Base-by-base conservation (phyloP, 2,329 filamentous ascomycete species). In the Fonsecaea pedrosoi region DNA sequence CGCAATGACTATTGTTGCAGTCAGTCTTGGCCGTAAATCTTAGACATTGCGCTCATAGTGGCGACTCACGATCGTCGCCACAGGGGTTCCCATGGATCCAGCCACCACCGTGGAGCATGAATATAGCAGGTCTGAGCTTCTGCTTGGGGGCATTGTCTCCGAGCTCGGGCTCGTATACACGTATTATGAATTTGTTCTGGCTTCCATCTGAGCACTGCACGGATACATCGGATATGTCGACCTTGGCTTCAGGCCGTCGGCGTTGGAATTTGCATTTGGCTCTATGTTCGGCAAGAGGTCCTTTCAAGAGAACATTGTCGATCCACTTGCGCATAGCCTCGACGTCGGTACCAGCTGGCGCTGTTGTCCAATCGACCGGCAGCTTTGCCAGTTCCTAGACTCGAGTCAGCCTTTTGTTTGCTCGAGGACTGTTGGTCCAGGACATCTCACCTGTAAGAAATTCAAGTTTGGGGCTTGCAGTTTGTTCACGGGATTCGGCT, bases 11-110 rank as follows among this genome's bases (percentile, higher is more conserved):
- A 34, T 18, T 34, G 10, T 30, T 56, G 13, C 35, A 4, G 54
- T 55, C 30, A 55, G 21, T 12, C 12, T 50, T 21, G 9, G 45
- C 8, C 8, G 25, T 30, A 6, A 13, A 13, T 55, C 10, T 12
- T 5, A 18, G 7, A 18, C 1, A 4, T 34, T 32, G 25, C 21
- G 34, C 1, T 32, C 6, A 53, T 8, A 4, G 21, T n/a, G 25
- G 32, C 6, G 12, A 56, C 56, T 35, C 10, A 67, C 65, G 30
- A 15, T 67, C 65, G 32, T 67, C 65, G n/a, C 60, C 45, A 25
- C 18, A 13, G 4, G 65, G 50, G 4, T 40, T 64, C 5, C 65
- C 65, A 50, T 67, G 65, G 21, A 67, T 67, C 65, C 65, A 67
- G 3, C 65, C 65, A 4, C 65, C 65, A 21, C 65, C 65, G 37